Conservation (phyloP, 441 rosid species). For the Populus hybrid region DNA sequence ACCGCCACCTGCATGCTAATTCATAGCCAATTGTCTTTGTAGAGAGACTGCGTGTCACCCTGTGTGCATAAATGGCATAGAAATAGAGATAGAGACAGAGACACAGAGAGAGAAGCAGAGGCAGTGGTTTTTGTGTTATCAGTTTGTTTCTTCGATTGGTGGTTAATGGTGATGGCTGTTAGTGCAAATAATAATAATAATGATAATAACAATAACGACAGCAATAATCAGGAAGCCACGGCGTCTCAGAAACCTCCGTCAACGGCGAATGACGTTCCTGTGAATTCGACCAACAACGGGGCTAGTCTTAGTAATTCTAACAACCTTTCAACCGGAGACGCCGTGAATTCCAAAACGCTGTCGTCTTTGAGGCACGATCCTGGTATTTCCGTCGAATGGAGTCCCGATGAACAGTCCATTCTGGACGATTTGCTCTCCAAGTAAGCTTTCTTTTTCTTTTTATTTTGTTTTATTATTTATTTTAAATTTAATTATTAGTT, state of each 20-base stretch:
- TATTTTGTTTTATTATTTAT: neutral
- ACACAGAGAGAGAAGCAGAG: neutral
- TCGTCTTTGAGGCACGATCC: conserved; percentile 61
- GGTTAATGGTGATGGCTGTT: conserved; percentile 49
- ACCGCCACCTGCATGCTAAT: neutral
- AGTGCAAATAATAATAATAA: conserved; percentile 42
- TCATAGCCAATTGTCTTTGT: neutral
- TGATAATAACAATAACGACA: conserved; percentile 31
- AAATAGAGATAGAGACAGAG: neutral
- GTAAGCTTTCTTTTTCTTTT: conserved; percentile 25
- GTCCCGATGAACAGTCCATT: conserved; percentile 58
- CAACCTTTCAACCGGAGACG: conserved; percentile 11
- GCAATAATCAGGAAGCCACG: conserved; percentile 50
- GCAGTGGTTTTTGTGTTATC: neutral
- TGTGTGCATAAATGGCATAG: neutral
- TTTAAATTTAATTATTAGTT: neutral
- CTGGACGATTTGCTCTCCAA: conserved; percentile 63
- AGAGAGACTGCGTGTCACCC: neutral
- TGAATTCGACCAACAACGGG: conserved; percentile 43
- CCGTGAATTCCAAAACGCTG: conserved; percentile 35
- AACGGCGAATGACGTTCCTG: conserved; percentile 42
- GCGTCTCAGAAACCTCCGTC: conserved; percentile 34
- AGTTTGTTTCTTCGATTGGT: neutral
- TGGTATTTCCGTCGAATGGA: conserved; percentile 68
- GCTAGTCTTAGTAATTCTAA: conserved; percentile 16